Conservation (phyloP, 1,139 yeast genomes). For the Suhomyces bokatorum region DNA sequence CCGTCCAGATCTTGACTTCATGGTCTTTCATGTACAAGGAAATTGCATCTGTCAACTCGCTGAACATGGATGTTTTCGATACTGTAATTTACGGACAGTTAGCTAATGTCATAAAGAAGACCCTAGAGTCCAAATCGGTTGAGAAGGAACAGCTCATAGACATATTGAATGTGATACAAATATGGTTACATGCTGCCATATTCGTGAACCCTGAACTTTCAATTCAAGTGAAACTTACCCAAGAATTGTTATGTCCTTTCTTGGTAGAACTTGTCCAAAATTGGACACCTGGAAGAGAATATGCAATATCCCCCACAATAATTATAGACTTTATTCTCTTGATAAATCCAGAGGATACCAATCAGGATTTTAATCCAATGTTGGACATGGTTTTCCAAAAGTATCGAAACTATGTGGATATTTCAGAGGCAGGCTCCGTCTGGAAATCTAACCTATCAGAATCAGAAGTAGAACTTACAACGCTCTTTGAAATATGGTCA, state of each 20-base stretch:
- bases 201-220: constrained; percentile 17
- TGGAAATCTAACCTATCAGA: constrained; percentile 15
- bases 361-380: constrained; percentile 13
- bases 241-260: constrained; percentile 22
- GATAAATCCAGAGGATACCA: constrained; percentile 17
- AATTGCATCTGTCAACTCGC: constrained; percentile 5
- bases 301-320: constrained; percentile 10
- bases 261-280: constrained; percentile 13
- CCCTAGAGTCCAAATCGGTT: constrained; percentile 2
- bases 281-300: constrained; percentile 18
- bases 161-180: constrained; percentile 14
- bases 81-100: constrained; percentile 12
- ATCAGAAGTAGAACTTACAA: constrained; percentile 3
- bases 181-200: constrained; percentile 20
- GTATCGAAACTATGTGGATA: constrained; percentile 16
- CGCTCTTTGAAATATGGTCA: constrained; percentile 13
- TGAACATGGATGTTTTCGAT: constrained; percentile 13
- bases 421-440: constrained; percentile 16
- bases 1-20: constrained; percentile 13
- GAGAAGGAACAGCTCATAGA: constrained; percentile 10
- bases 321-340: constrained; percentile 23
- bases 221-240: constrained; percentile 17
- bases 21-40: constrained; percentile 21
- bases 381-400: constrained; percentile 15
- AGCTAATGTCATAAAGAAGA: constrained; percentile 1